phyloP scores from a whole-genome alignment of 2,329 filamentous ascomycete species.

The Phaeosphaeriaceae sp. region DNA sequence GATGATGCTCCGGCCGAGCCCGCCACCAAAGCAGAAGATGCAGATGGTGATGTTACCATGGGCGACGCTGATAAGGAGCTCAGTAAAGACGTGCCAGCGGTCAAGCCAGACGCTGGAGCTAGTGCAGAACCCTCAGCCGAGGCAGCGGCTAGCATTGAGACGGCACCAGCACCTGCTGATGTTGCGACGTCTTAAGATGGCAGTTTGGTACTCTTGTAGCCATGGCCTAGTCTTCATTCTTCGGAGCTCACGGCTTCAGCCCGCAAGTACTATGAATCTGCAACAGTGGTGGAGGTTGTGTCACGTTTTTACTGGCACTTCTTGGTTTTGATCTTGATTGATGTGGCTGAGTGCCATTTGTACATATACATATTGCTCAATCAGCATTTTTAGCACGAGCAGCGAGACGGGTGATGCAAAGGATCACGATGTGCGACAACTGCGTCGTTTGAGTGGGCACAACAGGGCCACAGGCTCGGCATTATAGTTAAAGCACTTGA shows the following conservation, averaged over 20 bases:
- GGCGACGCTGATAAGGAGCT: constrained; percentile 28
- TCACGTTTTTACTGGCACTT: neutral
- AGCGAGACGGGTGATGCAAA: neutral
- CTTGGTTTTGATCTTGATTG: neutral
- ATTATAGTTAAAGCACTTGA: constrained; percentile 3
- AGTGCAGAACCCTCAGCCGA: constrained; percentile 16
- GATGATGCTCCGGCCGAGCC: constrained; percentile 29
- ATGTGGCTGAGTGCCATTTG: constrained; percentile 4
- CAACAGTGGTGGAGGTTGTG: neutral
- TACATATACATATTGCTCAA: constrained; percentile 20
- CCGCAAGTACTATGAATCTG: neutral
- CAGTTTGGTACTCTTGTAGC: neutral
- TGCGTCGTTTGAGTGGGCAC: neutral
- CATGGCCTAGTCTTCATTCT: neutral
- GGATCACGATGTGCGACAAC: constrained; percentile 4
- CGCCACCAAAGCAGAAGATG: constrained; percentile 27
- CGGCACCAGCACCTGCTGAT: constrained; percentile 10
- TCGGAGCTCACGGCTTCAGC: neutral
- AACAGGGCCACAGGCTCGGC: neutral
- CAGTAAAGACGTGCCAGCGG: constrained; percentile 22
- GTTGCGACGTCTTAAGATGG: constrained; percentile 7
- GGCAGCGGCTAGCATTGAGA: constrained; percentile 13
- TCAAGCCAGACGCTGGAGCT: constrained; percentile 21
- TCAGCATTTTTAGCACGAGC: constrained; percentile 11
- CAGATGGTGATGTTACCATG: constrained; percentile 37